These are phyloP conservation scores for Macrophomina tecta DNA, from an alignment of 2,329 filamentous ascomycete species.

Conservation along the genomic window DNA sequence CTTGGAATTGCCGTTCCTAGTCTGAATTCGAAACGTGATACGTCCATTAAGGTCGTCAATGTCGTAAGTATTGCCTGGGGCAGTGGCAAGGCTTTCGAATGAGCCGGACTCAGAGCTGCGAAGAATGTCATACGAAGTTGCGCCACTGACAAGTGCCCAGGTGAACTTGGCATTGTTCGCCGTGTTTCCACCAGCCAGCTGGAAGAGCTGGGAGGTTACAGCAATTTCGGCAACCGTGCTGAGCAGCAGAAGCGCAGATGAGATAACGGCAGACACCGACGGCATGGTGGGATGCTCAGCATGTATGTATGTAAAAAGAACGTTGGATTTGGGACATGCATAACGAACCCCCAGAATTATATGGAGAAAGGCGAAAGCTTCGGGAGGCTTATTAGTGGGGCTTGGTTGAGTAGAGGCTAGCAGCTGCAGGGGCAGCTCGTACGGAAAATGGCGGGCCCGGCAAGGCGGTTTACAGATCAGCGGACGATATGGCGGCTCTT, in stretches of 20 bases:
- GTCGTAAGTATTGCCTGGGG: constrained; percentile 29
- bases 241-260: constrained; percentile 2
- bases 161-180: constrained; percentile 32
- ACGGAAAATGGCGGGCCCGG: neutral
- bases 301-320: neutral
- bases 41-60: constrained; percentile 28
- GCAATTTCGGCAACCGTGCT: constrained; percentile 28
- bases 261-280: neutral
- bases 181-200: constrained; percentile 27
- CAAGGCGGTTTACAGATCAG: neutral
- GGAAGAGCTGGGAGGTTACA: constrained; percentile 32
- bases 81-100: constrained; percentile 28
- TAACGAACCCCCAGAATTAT: neutral
- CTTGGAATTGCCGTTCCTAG: constrained; percentile 14
- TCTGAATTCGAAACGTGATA: constrained; percentile 27
- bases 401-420: neutral
- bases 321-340: no score
- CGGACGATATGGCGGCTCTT: neutral
- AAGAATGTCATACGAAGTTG: constrained; percentile 29
- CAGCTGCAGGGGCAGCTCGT: constrained; percentile 1
- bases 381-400: neutral
- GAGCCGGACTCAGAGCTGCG: constrained; percentile 25
- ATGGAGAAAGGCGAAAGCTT: neutral
- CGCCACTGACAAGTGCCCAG: constrained; percentile 29
- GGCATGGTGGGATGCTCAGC: neutral